Evolutionary conservation across 78 protist genomes (phyloP), one percentile per base, ranked within the genome.

Genomic region (Ministeria vibrans): DNA sequence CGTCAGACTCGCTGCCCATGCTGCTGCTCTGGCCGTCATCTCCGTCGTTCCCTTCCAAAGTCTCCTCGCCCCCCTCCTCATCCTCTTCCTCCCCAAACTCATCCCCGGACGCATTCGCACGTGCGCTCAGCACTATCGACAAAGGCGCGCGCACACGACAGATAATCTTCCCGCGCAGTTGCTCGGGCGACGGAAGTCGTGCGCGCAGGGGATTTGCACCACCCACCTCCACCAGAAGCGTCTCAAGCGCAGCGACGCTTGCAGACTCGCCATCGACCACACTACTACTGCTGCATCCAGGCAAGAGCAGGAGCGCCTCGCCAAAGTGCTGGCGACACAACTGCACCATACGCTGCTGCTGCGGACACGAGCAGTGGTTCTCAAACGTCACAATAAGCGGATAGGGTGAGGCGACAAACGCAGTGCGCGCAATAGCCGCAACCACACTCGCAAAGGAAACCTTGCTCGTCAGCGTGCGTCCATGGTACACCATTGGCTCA

Each of bases 401-500:
- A 51, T 59, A 92, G 6, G 87, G 88, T 0, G 92, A 84, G 15
- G 38, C 53, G 41, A 38, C 77, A 71, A 92, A 92, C 27, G 88
- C 93, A 55, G 64, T 32, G 9, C 45, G 39, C 43, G 88, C 78
- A 27, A 90, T 90, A 22, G 87, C 74, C 46, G 75, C 64, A 32
- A 87, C n/a, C 18, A 87, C 93, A 39, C 86, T 91, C 23, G 62
- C 49, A 88, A 89, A n/a, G 7, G 32, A 3, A 22, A 86, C 78
- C 46, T 73, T 64, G 38, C 87, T 28, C 4, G 92, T 88, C 22
- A 88, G 82, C 13, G 98, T 92, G 78, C 79, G 82, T 42, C 96
- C 96, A 82, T 93, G 98, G 78, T 73, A 78, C 61, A 95, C 79
- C 42, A 88, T 74, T n/a, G 97, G 98, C 66, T 89, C 87, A 27